Base-by-base conservation (phyloP, 1,284 basidiomycete genomes). In the Cryptococcus deneoformans region DNA sequence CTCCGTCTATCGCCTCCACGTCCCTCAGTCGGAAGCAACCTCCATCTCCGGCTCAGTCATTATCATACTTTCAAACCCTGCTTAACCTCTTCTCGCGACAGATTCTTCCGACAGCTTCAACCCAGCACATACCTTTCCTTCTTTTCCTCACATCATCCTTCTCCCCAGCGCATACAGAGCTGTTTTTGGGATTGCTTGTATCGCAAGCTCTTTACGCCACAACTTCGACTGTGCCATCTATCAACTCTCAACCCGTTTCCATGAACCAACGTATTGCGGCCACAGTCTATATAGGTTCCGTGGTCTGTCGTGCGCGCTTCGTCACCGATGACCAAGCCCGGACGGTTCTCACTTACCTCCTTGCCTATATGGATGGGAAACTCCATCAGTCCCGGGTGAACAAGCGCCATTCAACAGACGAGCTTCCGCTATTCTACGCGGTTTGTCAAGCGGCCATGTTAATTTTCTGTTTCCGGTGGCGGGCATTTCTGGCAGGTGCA, bases 401-500 rank as follows among this genome's bases (percentile, higher is more conserved):
- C 20, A 49, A 61, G 3, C 20, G 53, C 20, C 20, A 20, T 20
- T 20, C 20, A 10, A 49, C 65, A 16, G 70, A 75, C 50, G 75
- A 77, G 59, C 60, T 74, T 8, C 73, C 72, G 1, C 84, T 95
- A 29, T 98, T 97, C 75, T 99, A 98, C 75, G 92, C 95, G 5
- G 88, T 97, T 37, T 81, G 87, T 0, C 96, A 99, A 73, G 90
- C 94, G 0, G 85, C 93, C 6, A 96, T 99, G 76, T 84, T 99
- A 68, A 92, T 99, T 62, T 99, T 99, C 77, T 99, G 96, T 77
- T 99, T 99, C 80, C 82, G 95, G 16, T 99, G 94, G 95, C 81
- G 91, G 60, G 75, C 75, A 1, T 68, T 77, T 50, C 53, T 58
- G 12, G 16, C 44, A n/a, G 50, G 40, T 20, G 58, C 54, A 10